Evolutionary conservation across 2,329 filamentous ascomycete genomes (phyloP).

Genomic region (Alternaria brassicae): DNA sequence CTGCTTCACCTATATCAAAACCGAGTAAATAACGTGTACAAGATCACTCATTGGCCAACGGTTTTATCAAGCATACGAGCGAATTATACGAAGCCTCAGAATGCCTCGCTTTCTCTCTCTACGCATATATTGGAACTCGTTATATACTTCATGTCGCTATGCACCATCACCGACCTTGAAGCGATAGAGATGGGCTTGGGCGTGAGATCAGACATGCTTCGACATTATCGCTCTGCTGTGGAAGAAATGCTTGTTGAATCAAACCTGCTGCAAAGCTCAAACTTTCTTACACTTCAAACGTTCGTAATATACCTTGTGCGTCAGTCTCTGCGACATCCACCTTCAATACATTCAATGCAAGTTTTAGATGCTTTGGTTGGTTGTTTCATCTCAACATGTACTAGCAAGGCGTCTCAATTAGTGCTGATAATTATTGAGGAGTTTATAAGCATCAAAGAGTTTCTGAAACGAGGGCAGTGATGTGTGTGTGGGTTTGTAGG

Average conservation of each 20-base stretch:
- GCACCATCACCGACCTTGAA: neutral
- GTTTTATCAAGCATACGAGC: neutral
- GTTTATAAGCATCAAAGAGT: rapidly evolving
- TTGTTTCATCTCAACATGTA: neutral
- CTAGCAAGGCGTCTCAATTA: neutral
- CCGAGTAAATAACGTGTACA: no score
- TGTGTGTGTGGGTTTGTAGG: neutral
- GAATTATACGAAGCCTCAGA: neutral
- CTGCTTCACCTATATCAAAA: neutral
- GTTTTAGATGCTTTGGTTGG: neutral
- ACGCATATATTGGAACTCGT: neutral
- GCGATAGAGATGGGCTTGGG: neutral
- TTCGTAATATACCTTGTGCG: neutral
- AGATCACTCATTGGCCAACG: neutral
- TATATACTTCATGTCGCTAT: neutral
- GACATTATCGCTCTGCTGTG: neutral
- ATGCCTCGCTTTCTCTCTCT: neutral
- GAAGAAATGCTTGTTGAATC: neutral
- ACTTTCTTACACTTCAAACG: neutral
- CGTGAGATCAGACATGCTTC: neutral
- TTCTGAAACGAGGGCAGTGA: neutral
- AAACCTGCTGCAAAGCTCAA: neutral
- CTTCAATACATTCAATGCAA: neutral
- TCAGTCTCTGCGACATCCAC: neutral
- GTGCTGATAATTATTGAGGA: neutral